Base-by-base conservation (phyloP, 2,329 filamentous ascomycete genomes). In the Aureobasidium melanogenum region DNA sequence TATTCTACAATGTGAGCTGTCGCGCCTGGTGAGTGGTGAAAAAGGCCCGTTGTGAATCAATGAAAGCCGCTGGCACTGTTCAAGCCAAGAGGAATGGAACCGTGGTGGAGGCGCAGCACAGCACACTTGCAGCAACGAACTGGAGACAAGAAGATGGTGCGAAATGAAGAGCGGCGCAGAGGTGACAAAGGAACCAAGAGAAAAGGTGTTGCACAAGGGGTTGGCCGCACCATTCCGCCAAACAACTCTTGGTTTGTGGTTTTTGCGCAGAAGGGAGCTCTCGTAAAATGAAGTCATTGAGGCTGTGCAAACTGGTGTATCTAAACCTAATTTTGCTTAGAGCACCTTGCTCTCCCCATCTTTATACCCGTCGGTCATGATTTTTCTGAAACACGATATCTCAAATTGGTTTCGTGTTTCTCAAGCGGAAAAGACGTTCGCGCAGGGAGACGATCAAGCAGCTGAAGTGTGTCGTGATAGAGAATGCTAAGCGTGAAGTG, bases 21-120 rank as follows among this genome's bases (percentile, higher is more conserved):
- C 30, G 41, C 46, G 54, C 47, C 41, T 26, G 54, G 28, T 28
- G 32, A 51, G 26, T 38, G 28, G 48, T 51, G 32, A 41, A 47
- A 47, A 47, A 43, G 32, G 7, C 54, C 54, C 54, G 54, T 57
- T 57, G 54, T 47, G 41, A 57, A 57, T 57, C 54, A 57, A 57
- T 57, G 54, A 47, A 57, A 57, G 41, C 54, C 54, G 54, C 54
- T 57, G 54, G 54, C 41, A 57, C 54, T 57, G 54, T 46, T 56
- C 41, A 57, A 57, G 54, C 54, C 54, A 57, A 57, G 54, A 46
- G 52, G 41, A 57, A 57, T 57, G 39, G 30, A 17, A 38, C 26
- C 15, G 54, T 57, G 38, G 38, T 56, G 54, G 52, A 56, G 52
- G 52, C 52, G 52, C 52, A 56, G 52, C 52, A 56, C 54, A 57